Base-by-base conservation (phyloP, 306 rosid genomes). In the Arachis stenosperma region DNA sequence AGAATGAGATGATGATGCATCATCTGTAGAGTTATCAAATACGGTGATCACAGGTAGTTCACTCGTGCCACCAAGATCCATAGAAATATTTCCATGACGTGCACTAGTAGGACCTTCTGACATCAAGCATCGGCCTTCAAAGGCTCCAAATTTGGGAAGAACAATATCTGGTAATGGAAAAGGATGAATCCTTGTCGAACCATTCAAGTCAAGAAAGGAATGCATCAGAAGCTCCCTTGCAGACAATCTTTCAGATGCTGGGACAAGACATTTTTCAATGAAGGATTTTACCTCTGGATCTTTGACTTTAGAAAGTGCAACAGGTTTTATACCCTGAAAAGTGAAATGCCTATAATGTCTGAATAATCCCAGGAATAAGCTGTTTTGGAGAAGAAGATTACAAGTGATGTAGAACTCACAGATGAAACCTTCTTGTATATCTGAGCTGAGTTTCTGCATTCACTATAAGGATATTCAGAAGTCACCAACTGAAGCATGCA, bases 371-470 rank as follows among this genome's bases (percentile, higher is more conserved):
- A 50, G 44, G 29, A 68, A 61, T 33, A 39, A 41, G 42, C 4
- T 36, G 54, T 48, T 40, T 63, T 47, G 36, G 73, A 53, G 17
- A 53, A 67, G n/a, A 59, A 39, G 39, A 15, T 9, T 58, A 46
- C 44, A 4, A 58, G 46, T 40, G 37, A 17, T 8, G 40, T 12
- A 7, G 66, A 14, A 72, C 88, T 81, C 75, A 85, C 88, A 7
- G 84, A 85, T 75, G 88, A 85, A 78, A 85, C 86, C 75, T 81
- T 85, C 82, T 85, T 85, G 74, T 71, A 85, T 75, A 85, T 85
- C 46, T 81, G 88, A 10, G 84, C 86, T 12, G 88, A 81, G 69
- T 81, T 85, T 67, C 77, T 75, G 63, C 88, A 81, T 81, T 85
- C 88, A 72, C 86, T 67, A 13, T 85, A 85, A 50, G 88, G 88